These are phyloP conservation scores for Coffea humblotiana DNA, from an alignment of 305 asterid genomes.

Conservation along the genomic window DNA sequence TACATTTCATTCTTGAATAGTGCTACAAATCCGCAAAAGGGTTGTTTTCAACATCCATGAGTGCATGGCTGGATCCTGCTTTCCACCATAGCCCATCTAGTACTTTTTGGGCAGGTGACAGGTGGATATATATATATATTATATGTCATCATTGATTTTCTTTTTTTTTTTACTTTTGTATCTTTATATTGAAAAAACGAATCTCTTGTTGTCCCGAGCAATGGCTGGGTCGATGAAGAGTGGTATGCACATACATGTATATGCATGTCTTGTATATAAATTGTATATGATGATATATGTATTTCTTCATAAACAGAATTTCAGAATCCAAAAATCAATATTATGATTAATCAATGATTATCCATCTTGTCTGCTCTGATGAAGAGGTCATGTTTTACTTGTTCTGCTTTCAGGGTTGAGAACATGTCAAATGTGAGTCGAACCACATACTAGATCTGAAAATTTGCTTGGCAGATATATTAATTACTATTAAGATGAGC, in stretches of 20 bases:
- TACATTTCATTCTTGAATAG: not conserved
- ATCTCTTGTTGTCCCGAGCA: not conserved
- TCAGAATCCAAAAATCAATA: too few relatives aligned
- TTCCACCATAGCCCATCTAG: not conserved
- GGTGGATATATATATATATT: not conserved
- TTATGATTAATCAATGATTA: too few relatives aligned
- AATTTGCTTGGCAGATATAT: too few relatives aligned
- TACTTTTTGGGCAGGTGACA: not conserved
- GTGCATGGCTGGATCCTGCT: not conserved
- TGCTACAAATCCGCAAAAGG: not conserved
- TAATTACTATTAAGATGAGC: not conserved
- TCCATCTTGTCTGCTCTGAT: not conserved
- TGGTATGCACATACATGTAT: too few relatives aligned
- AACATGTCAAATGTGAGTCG: not conserved
- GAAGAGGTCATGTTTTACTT: not conserved
- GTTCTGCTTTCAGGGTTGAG: not conserved
- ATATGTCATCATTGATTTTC: too few relatives aligned
- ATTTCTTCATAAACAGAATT: too few relatives aligned
- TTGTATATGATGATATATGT: too few relatives aligned
- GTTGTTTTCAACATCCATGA: not conserved
- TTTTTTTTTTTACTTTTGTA: not conserved
- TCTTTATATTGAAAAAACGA: not conserved
- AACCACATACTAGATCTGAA: too few relatives aligned
- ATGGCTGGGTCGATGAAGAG: not conserved
- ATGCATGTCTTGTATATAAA: too few relatives aligned